Evolutionary conservation across 2,329 filamentous ascomycete species (phyloP).

Genomic region (Colletotrichum tamarilloi): DNA sequence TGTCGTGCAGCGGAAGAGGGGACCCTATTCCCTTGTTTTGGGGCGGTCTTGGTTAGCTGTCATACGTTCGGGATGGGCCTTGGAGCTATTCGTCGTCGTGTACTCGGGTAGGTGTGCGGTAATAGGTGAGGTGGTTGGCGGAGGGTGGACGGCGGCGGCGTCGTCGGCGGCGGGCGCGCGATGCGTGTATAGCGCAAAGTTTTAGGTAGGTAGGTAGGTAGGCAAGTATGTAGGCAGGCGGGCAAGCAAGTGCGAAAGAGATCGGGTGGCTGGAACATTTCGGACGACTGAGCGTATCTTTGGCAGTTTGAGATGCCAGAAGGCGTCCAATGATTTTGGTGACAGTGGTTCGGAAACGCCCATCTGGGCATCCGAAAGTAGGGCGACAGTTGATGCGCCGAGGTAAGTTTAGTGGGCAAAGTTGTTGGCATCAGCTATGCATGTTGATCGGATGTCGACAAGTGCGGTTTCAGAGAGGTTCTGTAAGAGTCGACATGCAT

Average conservation of each 20-base stretch:
- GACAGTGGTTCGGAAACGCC: slow-evolving; percentile 1
- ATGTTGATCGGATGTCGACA: background rate
- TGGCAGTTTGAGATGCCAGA: background rate
- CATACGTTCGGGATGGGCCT: slow-evolving; percentile 31
- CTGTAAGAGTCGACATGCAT: background rate
- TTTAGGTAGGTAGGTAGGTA: background rate
- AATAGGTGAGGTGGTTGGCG: background rate
- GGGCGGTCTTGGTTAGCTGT: slow-evolving; percentile 24
- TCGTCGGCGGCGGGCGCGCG: background rate
- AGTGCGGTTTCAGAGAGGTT: background rate
- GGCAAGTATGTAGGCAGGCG: background rate
- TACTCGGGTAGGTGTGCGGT: background rate
- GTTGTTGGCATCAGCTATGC: background rate
- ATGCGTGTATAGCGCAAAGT: background rate
- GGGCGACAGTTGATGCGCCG: background rate
- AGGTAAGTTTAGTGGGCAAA: background rate
- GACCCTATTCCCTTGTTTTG: slow-evolving; percentile 11
- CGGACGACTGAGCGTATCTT: background rate
- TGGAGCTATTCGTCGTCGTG: background rate
- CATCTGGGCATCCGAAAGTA: slow-evolving; percentile 1
- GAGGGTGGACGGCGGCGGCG: background rate
- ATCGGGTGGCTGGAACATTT: background rate
- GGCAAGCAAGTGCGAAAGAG: background rate
- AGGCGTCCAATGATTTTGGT: slow-evolving; percentile 2
- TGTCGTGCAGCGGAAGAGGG: slow-evolving; percentile 2